These are phyloP conservation scores for Stipa capillata DNA, from an alignment of 176 grass and related monocot genomes.

Conservation along the genomic window DNA sequence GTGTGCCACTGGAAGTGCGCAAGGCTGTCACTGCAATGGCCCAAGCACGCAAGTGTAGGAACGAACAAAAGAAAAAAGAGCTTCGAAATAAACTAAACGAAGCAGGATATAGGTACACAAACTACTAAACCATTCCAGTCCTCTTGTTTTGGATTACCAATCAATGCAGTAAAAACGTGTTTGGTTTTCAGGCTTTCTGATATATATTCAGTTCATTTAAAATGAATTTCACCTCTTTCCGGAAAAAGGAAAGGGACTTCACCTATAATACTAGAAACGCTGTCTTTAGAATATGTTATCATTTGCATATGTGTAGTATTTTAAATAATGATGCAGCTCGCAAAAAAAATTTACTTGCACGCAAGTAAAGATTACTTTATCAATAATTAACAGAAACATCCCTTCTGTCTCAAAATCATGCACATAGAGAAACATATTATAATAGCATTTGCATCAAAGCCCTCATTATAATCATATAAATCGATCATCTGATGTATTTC, in stretches of 20 bases:
- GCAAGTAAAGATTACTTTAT: neutral
- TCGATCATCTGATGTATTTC: neutral
- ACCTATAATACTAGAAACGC: neutral
- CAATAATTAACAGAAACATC: neutral
- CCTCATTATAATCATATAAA: neutral
- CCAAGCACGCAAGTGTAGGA: neutral
- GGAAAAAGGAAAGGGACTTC: neutral
- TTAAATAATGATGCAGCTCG: neutral
- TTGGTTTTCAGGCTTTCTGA: neutral
- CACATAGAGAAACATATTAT: neutral
- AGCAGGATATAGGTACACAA: constrained; percentile 25
- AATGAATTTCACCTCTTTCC: neutral
- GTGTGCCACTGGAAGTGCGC: neutral
- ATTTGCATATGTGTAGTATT: neutral
- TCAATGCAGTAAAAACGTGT: neutral
- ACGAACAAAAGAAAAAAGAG: neutral
- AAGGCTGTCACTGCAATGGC: neutral
- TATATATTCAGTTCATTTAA: neutral
- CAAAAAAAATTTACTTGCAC: neutral
- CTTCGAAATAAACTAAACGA: neutral
- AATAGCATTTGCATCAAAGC: neutral
- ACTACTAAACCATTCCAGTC: neutral
- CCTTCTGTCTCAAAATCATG: neutral
- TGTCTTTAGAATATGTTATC: neutral
- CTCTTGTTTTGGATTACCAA: neutral